A percentile compares a stretch with the other conserved stretches of the same genome.
Evolutionary conservation across 768 basidiomycete species (phyloP).

Genomic region (Lentinula sp.): DNA sequence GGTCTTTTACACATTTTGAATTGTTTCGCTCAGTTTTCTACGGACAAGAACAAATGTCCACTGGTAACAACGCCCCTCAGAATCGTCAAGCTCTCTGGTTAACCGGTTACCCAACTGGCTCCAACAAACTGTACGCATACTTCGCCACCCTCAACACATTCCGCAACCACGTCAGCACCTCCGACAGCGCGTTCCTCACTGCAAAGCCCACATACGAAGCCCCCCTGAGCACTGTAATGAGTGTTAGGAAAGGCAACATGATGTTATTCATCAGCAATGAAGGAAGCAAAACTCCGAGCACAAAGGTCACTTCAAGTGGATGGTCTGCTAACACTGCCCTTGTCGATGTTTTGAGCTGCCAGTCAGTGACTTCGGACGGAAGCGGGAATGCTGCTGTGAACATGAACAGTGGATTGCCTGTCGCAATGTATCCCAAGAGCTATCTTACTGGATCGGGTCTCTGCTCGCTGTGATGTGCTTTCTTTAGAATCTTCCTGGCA

Average conservation of each 20-base stretch:
- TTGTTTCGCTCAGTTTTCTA: constrained; percentile 39
- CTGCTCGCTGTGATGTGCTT: not conserved
- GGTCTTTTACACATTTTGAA: not conserved
- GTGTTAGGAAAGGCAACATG: constrained; percentile 35
- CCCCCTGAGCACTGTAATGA: not conserved
- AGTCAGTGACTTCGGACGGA: constrained; percentile 24
- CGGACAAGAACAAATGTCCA: constrained; percentile 63
- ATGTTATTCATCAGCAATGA: constrained; percentile 27
- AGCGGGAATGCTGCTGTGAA: constrained; percentile 34
- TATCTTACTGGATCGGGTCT: not conserved
- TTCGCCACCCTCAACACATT: constrained; percentile 43
- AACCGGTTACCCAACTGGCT: constrained; percentile 42
- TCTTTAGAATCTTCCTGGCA: not conserved
- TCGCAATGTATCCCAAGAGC: not conserved
- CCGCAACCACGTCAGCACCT: constrained; percentile 41
- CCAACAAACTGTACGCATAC: constrained; percentile 37
- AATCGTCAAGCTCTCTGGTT: constrained; percentile 71
- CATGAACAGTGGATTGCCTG: constrained; percentile 38
- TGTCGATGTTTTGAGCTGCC: constrained; percentile 50
- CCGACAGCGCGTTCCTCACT: constrained; percentile 37
- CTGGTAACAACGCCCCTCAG: constrained; percentile 48
- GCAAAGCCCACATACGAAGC: constrained; percentile 14
- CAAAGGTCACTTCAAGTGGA: constrained; percentile 47
- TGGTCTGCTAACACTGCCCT: constrained; percentile 34
- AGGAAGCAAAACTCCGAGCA: constrained; percentile 43